These are phyloP conservation scores for Raddia distichophylla DNA, from an alignment of 176 grass and related monocot genomes.

Conservation along the genomic window DNA sequence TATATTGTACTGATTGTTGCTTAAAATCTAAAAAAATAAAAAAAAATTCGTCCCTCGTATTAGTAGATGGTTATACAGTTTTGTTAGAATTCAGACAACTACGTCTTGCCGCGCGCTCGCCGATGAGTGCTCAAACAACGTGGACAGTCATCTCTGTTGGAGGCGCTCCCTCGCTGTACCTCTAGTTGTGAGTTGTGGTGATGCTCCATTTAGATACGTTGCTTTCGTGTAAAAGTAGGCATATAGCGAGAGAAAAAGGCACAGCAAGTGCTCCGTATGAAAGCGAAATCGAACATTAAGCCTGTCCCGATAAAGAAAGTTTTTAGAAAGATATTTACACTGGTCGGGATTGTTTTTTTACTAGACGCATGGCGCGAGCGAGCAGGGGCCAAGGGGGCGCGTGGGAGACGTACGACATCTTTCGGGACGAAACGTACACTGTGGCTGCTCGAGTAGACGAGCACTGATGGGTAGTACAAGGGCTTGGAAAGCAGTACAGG, in stretches of 20 bases:
- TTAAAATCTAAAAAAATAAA: slow-evolving; percentile 8
- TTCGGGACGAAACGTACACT: background rate
- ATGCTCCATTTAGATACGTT: background rate
- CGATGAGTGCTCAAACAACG: no score
- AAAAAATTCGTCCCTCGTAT: background rate
- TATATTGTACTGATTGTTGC: background rate
- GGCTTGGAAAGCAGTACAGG: slow-evolving; percentile 42
- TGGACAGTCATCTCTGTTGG: no score
- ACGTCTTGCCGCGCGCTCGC: no score
- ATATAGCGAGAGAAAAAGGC: background rate
- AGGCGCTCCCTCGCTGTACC: no score
- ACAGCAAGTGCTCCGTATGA: background rate
- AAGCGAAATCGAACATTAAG: background rate
- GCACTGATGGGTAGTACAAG: background rate
- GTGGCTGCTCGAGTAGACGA: background rate
- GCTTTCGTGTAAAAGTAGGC: slow-evolving; percentile 37
- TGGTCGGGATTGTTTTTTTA: background rate
- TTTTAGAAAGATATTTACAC: background rate
- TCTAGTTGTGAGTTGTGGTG: no score
- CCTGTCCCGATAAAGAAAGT: background rate
- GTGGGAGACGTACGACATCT: background rate
- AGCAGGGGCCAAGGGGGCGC: background rate
- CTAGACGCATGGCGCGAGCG: background rate
- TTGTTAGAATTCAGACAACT: no score
- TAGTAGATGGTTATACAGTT: background rate